Percentiles rank a stretch among this genome's conserved stretches.
Evolutionary conservation across 2,329 filamentous ascomycete species (phyloP).

Genomic region (Fulvia fulva): DNA sequence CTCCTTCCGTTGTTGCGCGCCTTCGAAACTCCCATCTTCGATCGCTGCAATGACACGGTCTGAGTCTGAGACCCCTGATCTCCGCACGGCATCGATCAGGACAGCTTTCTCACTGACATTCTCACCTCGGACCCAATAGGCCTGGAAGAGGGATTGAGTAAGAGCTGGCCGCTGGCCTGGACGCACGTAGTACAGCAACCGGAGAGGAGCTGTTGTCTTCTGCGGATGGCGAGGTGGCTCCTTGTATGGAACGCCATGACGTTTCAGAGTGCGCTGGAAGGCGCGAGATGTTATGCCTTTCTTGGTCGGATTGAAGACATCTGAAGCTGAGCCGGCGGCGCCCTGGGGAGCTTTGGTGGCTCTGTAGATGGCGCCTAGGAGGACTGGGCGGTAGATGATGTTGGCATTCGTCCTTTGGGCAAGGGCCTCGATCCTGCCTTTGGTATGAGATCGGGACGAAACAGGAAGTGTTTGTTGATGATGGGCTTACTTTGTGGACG

Average conservation of each 20-base stretch:
- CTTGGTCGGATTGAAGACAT: constrained; percentile 25
- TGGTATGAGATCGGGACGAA: not conserved
- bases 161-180: constrained; percentile 12
- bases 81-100: constrained; percentile 12
- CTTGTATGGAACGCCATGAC: constrained; percentile 16
- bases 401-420: constrained; percentile 17
- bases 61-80: constrained; percentile 4
- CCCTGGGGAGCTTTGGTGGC: constrained; percentile 24
- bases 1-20: constrained; percentile 8
- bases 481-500: constrained; percentile 17
- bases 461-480: too few species aligned
- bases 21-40: constrained; percentile 18
- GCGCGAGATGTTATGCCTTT: constrained; percentile 19
- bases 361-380: constrained; percentile 24
- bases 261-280: constrained; percentile 17
- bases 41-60: constrained; percentile 13
- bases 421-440: constrained; percentile 18
- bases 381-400: constrained; percentile 21
- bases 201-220: constrained; percentile 21
- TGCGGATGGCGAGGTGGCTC: constrained; percentile 22
- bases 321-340: constrained; percentile 23
- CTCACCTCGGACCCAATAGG: constrained; percentile 22
- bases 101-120: constrained; percentile 11
- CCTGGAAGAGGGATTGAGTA: constrained; percentile 17
- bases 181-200: constrained; percentile 17